phyloP scores from a whole-genome alignment of 768 basidiomycete species.

The Calocera viscosa region DNA sequence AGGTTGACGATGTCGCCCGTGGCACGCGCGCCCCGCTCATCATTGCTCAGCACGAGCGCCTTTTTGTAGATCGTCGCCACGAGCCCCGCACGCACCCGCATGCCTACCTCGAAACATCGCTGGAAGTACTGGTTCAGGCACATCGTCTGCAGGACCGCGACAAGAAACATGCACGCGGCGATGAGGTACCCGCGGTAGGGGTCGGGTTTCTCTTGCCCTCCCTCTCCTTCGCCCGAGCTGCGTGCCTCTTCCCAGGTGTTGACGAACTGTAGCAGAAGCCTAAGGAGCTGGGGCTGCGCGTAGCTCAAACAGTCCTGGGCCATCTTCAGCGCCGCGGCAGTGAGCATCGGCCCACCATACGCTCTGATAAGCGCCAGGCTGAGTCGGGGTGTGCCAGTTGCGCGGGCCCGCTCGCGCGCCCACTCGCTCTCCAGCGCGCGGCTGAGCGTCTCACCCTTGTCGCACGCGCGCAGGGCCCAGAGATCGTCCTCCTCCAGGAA shows the following conservation, averaged over 20 bases:
- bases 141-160: slow-evolving; percentile 66
- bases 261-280: slow-evolving; percentile 68
- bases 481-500: slow-evolving; percentile 79
- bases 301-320: slow-evolving; percentile 71
- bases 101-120: slow-evolving; percentile 67
- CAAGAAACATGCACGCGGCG: slow-evolving; percentile 65
- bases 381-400: slow-evolving; percentile 45
- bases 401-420: slow-evolving; percentile 39
- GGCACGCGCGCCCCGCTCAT: slow-evolving; percentile 59
- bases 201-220: slow-evolving; percentile 11
- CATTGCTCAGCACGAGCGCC: slow-evolving; percentile 71
- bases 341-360: slow-evolving; percentile 63
- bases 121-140: slow-evolving; percentile 87
- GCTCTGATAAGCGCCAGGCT: slow-evolving; percentile 63
- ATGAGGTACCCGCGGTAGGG: slow-evolving; percentile 56
- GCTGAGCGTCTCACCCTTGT: slow-evolving; percentile 61
- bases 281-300: slow-evolving; percentile 75
- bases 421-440: slow-evolving; percentile 47
- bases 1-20: slow-evolving; percentile 91
- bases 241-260: slow-evolving; percentile 53
- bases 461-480: slow-evolving; percentile 52
- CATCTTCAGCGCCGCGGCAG: slow-evolving; percentile 56
- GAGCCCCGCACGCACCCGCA: slow-evolving; percentile 87
- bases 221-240: slow-evolving; percentile 25
- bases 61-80: slow-evolving; percentile 79